These are phyloP conservation scores for Dioszegia hungarica DNA, from an alignment of 768 basidiomycete species.

Conservation along the genomic window DNA sequence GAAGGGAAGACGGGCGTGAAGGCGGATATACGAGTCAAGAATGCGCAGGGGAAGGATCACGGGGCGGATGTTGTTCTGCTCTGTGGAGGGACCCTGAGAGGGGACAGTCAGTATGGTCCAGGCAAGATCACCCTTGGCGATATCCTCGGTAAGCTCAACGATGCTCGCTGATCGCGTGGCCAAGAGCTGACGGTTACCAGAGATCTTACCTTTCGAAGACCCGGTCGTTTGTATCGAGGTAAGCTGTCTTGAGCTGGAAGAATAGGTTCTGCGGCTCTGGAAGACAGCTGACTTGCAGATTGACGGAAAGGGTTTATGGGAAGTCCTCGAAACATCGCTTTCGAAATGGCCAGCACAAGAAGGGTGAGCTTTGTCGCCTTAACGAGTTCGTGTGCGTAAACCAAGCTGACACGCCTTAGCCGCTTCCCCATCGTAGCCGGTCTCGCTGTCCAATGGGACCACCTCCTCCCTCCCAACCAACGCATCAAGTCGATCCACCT, in stretches of 20 bases:
- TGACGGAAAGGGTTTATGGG: constrained; percentile 72
- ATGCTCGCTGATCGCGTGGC: neutral
- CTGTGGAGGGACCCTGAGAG: constrained; percentile 76
- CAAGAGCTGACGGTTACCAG: constrained; percentile 39
- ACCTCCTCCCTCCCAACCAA: constrained; percentile 62
- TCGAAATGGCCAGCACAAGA: constrained; percentile 83
- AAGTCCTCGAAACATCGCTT: constrained; percentile 67
- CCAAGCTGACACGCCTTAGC: constrained; percentile 51
- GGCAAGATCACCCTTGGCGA: constrained; percentile 77
- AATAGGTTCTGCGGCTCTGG: no score
- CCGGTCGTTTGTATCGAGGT: constrained; percentile 74
- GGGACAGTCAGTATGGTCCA: constrained; percentile 77
- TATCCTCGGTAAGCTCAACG: constrained; percentile 56
- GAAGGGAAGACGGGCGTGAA: constrained; percentile 51
- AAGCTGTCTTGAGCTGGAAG: constrained; percentile 28
- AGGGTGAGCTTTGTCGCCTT: no score
- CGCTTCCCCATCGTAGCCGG: constrained; percentile 87
- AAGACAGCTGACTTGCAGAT: constrained; percentile 22
- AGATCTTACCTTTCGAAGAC: constrained; percentile 85
- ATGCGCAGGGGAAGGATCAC: constrained; percentile 32
- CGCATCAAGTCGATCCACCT: constrained; percentile 64
- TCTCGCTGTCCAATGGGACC: constrained; percentile 81
- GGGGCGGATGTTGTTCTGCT: constrained; percentile 77
- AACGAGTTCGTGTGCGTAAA: constrained; percentile 5
- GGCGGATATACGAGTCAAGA: constrained; percentile 23